Evolutionary conservation across 768 basidiomycete species (phyloP).

Genomic region (Boletus speciosus): DNA sequence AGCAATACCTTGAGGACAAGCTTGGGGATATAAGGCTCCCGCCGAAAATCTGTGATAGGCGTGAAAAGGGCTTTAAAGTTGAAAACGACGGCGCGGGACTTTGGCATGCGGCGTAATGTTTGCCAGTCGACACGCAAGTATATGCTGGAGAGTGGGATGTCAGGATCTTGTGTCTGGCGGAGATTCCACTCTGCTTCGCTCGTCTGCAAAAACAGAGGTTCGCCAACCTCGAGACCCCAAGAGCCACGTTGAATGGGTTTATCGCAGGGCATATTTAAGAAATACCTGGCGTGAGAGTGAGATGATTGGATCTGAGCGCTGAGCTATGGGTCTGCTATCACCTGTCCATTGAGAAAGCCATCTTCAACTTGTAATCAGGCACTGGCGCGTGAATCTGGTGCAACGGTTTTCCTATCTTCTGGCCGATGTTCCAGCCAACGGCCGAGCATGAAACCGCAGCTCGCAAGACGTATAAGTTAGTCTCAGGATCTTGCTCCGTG

Average conservation of each 20-base stretch:
- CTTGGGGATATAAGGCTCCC: conserved; percentile 47
- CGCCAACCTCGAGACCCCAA: conserved; percentile 49
- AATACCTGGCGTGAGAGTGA: conserved; percentile 34
- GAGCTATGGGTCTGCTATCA: conserved; percentile 12
- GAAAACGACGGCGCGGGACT: conserved; percentile 47
- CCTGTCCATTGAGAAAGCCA: conserved; percentile 50
- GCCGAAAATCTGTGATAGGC: conserved; percentile 39
- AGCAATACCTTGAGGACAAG: conserved; percentile 42
- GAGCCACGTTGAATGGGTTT: conserved; percentile 54
- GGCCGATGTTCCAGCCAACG: conserved; percentile 46
- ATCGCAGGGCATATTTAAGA: conserved; percentile 43
- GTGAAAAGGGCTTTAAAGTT: conserved; percentile 56
- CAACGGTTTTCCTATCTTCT: conserved; percentile 47
- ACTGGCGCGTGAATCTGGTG: conserved; percentile 46
- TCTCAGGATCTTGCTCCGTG: conserved; percentile 38
- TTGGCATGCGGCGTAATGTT: conserved; percentile 47
- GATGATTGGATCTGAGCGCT: not conserved
- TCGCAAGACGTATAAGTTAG: conserved; percentile 42
- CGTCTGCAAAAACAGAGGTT: conserved; percentile 44
- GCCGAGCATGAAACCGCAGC: conserved; percentile 47
- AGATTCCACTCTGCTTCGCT: conserved; percentile 36
- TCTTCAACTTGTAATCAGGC: conserved; percentile 48
- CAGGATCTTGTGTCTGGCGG: conserved; percentile 33
- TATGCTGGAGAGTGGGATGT: conserved; percentile 39
- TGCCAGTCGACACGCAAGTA: conserved; percentile 55